A percentile compares a stretch with the other conserved stretches of the same genome.
Conservation (phyloP, 495 filamentous ascomycete species). For the Penicillium steckii region DNA sequence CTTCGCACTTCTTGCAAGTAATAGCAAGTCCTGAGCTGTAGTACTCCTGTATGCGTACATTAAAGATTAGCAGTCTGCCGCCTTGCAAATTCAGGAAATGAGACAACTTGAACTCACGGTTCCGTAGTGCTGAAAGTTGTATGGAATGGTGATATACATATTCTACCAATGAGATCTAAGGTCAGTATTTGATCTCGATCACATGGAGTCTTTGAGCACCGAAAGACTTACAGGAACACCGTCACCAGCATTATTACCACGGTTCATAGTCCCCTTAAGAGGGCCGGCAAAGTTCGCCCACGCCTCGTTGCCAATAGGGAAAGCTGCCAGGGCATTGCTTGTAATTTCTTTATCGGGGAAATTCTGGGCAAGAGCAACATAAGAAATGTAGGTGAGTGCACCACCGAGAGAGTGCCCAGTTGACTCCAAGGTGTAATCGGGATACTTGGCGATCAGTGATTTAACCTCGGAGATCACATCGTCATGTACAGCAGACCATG, state of each 20-base stretch:
- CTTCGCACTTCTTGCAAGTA: slow-evolving; percentile 21
- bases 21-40: slow-evolving; percentile 28
- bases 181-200: slow-evolving; percentile 5
- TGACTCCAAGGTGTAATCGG: slow-evolving; percentile 30
- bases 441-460: slow-evolving; percentile 25
- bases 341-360: slow-evolving; percentile 30
- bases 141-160: slow-evolving; percentile 28
- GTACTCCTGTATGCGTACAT: slow-evolving; percentile 23
- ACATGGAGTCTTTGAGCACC: background rate
- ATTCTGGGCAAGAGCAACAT: slow-evolving; percentile 32
- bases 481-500: slow-evolving; percentile 33
- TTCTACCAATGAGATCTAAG: slow-evolving; percentile 23
- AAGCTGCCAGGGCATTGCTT: slow-evolving; percentile 35
- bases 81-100: background rate
- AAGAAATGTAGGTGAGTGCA: slow-evolving; percentile 33
- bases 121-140: slow-evolving; percentile 31
- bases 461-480: slow-evolving; percentile 30
- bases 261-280: slow-evolving; percentile 27
- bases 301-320: slow-evolving; percentile 33
- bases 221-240: slow-evolving; percentile 29
- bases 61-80: background rate
- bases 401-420: slow-evolving; percentile 37
- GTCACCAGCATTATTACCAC: slow-evolving; percentile 30
- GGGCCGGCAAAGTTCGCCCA: slow-evolving; percentile 29
- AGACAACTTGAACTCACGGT: slow-evolving; percentile 16